phyloP scores from a whole-genome alignment of 345 rosid genomes.

The Acer negundo region DNA sequence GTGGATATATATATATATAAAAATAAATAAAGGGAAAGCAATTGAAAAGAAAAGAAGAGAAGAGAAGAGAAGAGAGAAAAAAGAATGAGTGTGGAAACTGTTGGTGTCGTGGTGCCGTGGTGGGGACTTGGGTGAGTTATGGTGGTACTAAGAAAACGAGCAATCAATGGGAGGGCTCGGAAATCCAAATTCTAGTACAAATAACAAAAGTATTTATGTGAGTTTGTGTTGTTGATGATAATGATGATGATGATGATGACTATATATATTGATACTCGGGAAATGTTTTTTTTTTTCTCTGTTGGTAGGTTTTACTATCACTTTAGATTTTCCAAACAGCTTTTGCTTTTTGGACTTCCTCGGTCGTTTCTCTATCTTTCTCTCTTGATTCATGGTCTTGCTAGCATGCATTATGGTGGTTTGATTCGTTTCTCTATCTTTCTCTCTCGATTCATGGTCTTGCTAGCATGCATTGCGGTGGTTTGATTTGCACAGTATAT shows the following conservation, averaged over 20 bases:
- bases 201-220: too few relatives aligned
- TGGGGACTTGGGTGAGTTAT: neutral
- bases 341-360: conserved; percentile 22
- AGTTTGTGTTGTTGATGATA: neutral
- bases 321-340: conserved; percentile 9
- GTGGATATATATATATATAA: conserved; percentile 1
- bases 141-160: conserved; percentile 16
- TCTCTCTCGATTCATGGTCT: neutral
- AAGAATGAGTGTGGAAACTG: neutral
- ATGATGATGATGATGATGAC: neutral
- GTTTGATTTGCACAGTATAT: neutral
- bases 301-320: neutral
- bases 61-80: neutral
- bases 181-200: conserved; percentile 10
- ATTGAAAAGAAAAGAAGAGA: neutral
- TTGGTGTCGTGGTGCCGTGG: conserved; percentile 26
- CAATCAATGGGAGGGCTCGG: conserved; percentile 22
- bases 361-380: neutral
- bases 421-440: neutral
- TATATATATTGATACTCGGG: conserved; percentile 18
- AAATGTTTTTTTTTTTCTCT: neutral
- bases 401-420: neutral
- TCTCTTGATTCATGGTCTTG: neutral
- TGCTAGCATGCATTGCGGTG: neutral
- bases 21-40: conserved; percentile 1